Evolutionary conservation across 495 filamentous ascomycete genomes (phyloP).

Genomic region (Penicillium crystallinum): DNA sequence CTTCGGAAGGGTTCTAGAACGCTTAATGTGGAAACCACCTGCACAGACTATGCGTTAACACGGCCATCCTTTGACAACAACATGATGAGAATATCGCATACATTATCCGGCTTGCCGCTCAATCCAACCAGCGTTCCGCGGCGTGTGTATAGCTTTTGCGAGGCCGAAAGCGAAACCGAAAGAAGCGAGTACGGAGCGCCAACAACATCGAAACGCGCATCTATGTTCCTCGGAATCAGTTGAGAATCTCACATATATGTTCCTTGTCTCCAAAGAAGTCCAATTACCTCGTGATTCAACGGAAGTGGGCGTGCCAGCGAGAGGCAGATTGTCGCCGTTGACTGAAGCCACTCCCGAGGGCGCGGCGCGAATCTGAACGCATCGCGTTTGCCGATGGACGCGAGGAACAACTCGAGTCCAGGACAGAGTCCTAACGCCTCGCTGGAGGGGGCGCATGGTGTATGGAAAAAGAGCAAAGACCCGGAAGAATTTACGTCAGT

Average conservation of each 20-base stretch:
- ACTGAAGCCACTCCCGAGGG: constrained; percentile 33
- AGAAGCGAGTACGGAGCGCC: constrained; percentile 87
- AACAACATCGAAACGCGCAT: constrained; percentile 90
- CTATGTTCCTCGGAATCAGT: constrained; percentile 35
- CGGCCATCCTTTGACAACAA: neutral
- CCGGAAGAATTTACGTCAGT: constrained; percentile 31
- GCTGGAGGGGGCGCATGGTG: constrained; percentile 37
- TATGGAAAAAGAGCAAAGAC: constrained; percentile 7
- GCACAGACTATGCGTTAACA: neutral
- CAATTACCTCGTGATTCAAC: constrained; percentile 38
- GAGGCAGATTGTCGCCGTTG: constrained; percentile 37
- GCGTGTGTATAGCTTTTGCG: constrained; percentile 86
- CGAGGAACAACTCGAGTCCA: constrained; percentile 34
- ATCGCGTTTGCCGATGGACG: constrained; percentile 31
- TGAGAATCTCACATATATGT: neutral
- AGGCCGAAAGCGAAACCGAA: constrained; percentile 85
- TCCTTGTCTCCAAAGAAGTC: neutral
- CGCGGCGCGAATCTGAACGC: constrained; percentile 42
- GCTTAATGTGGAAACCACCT: constrained; percentile 82
- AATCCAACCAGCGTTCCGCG: constrained; percentile 86
- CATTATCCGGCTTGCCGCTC: constrained; percentile 86
- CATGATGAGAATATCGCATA: constrained; percentile 28
- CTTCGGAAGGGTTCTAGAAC: constrained; percentile 77
- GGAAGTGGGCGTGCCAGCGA: constrained; percentile 35
- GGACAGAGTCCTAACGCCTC: constrained; percentile 35